phyloP scores from a whole-genome alignment of 1,284 basidiomycete genomes.

The Psilocybe mexicana region DNA sequence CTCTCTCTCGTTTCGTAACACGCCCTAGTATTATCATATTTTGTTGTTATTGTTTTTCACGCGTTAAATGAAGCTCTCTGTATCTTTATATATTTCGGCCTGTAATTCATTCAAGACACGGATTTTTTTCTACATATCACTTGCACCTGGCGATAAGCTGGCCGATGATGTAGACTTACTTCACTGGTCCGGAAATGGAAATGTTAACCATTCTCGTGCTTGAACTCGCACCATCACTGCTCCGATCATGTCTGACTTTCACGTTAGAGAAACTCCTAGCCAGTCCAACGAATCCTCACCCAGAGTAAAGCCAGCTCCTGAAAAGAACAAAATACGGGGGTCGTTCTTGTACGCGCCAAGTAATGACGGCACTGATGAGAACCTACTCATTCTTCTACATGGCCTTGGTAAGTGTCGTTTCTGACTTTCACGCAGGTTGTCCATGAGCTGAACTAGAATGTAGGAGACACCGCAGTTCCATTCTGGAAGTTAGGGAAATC shows the following conservation, averaged over 20 bases:
- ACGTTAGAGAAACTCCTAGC: constrained; percentile 15
- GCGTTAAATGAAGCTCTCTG: constrained; percentile 29
- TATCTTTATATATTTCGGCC: constrained; percentile 37
- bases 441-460: not conserved
- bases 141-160: not conserved
- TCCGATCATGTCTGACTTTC: constrained; percentile 19
- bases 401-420: constrained; percentile 67
- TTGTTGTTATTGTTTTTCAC: constrained; percentile 19
- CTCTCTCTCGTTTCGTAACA: not conserved
- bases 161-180: too few relatives aligned
- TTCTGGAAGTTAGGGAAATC: constrained; percentile 75
- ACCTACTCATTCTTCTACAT: constrained; percentile 84
- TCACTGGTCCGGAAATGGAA: not conserved
- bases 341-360: constrained; percentile 68
- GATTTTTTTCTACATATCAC: not conserved
- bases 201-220: not conserved
- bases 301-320: constrained; percentile 52
- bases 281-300: constrained; percentile 8
- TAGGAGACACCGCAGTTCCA: constrained; percentile 81
- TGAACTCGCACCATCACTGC: not conserved
- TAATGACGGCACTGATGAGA: constrained; percentile 83
- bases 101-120: constrained; percentile 27
- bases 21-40: constrained; percentile 12
- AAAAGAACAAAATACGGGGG: constrained; percentile 45
- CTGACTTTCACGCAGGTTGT: not conserved